Conservation (phyloP, 768 basidiomycete genomes). For the Hygrophoropsis aurantiaca region DNA sequence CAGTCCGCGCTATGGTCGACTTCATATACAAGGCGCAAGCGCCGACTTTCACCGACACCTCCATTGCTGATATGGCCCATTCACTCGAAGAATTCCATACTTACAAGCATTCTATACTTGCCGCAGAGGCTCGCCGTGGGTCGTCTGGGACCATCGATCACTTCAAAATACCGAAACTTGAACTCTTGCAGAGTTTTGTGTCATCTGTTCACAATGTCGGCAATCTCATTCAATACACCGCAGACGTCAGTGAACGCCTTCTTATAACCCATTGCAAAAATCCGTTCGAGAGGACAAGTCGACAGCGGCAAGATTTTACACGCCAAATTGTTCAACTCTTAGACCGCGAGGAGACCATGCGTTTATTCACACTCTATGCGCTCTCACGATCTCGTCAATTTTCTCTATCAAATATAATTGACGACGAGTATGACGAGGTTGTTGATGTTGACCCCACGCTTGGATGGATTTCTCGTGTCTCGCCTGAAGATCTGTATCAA, state of each 20-base stretch:
- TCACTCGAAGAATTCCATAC: not conserved
- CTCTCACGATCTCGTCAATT: not conserved
- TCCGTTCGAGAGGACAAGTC: constrained; percentile 17
- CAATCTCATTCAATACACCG: constrained; percentile 30
- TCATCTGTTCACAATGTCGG: constrained; percentile 23
- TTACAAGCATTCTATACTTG: not conserved
- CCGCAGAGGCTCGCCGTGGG: not conserved
- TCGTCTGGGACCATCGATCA: constrained; percentile 19
- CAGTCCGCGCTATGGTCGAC: constrained; percentile 34
- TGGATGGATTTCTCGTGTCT: not conserved
- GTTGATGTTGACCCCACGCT: not conserved
- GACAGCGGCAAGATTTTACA: constrained; percentile 31
- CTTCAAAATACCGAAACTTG: constrained; percentile 40
- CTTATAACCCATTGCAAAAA: constrained; percentile 33
- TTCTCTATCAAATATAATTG: not conserved
- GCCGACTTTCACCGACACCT: constrained; percentile 12
- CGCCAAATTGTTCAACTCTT: constrained; percentile 32
- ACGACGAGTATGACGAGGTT: not conserved
- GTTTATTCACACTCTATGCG: constrained; percentile 20
- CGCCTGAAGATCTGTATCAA: constrained; percentile 3
- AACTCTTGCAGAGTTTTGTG: constrained; percentile 29
- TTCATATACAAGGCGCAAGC: constrained; percentile 36
- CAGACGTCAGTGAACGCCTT: constrained; percentile 32
- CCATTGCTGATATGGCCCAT: not conserved
- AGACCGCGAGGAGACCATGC: constrained; percentile 27